Conservation (phyloP, 129 eudicot species). For the Mikania micrantha region DNA sequence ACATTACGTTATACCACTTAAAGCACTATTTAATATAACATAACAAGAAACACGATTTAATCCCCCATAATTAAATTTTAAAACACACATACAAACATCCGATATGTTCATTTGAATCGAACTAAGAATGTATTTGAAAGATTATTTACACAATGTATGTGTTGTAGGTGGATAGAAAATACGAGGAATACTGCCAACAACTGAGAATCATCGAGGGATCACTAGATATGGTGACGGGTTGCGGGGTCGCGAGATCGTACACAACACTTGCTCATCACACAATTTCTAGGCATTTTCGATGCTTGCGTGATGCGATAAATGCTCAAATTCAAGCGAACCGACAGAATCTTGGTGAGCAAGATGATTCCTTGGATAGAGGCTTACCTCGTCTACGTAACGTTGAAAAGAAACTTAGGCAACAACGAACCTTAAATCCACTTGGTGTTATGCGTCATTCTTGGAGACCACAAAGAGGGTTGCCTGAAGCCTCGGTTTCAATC, state of each 20-base stretch:
- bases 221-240: slow-evolving; percentile 63
- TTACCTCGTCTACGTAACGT: slow-evolving; percentile 76
- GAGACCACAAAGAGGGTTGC: slow-evolving; percentile 95
- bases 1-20: too few relatives aligned
- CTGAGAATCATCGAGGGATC: slow-evolving; percentile 61
- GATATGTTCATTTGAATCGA: not conserved
- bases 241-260: slow-evolving; percentile 70
- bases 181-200: slow-evolving; percentile 61
- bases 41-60: not conserved
- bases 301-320: slow-evolving; percentile 60
- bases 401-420: slow-evolving; percentile 77
- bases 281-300: slow-evolving; percentile 78
- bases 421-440: slow-evolving; percentile 61
- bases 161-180: slow-evolving; percentile 73
- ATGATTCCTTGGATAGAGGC: slow-evolving; percentile 32
- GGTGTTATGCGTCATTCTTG: slow-evolving; percentile 78
- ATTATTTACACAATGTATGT: not conserved
- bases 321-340: slow-evolving; percentile 50
- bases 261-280: slow-evolving; percentile 71
- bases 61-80: not conserved
- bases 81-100: not conserved
- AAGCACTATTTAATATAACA: too few relatives aligned
- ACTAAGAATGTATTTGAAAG: not conserved
- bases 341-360: slow-evolving; percentile 68
- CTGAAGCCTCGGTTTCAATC: slow-evolving; percentile 78